phyloP scores from a whole-genome alignment of 768 basidiomycete species.

The Crassisporium funariophilum region DNA sequence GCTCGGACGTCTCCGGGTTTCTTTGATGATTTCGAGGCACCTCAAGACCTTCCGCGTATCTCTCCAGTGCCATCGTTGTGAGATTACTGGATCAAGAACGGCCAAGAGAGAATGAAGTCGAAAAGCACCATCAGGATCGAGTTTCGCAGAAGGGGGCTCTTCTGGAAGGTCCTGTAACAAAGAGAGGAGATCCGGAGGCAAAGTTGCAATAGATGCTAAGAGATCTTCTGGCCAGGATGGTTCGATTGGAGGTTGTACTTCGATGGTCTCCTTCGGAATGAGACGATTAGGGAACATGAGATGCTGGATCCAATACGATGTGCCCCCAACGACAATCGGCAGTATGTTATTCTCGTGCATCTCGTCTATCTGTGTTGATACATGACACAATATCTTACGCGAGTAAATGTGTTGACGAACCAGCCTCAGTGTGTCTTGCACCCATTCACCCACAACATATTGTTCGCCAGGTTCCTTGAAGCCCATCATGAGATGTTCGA shows the following conservation, averaged over 20 bases:
- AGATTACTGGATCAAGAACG: constrained; percentile 71
- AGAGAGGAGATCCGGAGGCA: constrained; percentile 48
- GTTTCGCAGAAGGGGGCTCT: constrained; percentile 56
- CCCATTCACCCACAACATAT: constrained; percentile 87
- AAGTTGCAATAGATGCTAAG: constrained; percentile 38
- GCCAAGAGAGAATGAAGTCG: constrained; percentile 67
- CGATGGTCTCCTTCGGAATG: constrained; percentile 28
- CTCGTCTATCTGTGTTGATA: constrained; percentile 65
- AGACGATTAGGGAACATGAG: constrained; percentile 86
- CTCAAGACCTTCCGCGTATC: constrained; percentile 91
- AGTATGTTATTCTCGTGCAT: constrained; percentile 63
- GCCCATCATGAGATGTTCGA: constrained; percentile 89
- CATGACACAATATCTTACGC: constrained; percentile 8
- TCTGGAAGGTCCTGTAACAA: constrained; percentile 63
- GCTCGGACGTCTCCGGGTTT: constrained; percentile 64
- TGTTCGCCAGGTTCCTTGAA: constrained; percentile 87
- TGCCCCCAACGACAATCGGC: constrained; percentile 94
- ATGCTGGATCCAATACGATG: constrained; percentile 97
- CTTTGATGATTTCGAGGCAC: constrained; percentile 75
- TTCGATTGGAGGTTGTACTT: constrained; percentile 3
- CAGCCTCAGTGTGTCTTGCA: constrained; percentile 73
- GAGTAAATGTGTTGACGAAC: constrained; percentile 48
- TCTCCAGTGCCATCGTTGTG: constrained; percentile 92
- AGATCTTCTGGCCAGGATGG: constrained; percentile 39
- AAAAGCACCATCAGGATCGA: constrained; percentile 55